Base-by-base conservation (phyloP, 306 rosid species). In the Benincasa hispida region DNA sequence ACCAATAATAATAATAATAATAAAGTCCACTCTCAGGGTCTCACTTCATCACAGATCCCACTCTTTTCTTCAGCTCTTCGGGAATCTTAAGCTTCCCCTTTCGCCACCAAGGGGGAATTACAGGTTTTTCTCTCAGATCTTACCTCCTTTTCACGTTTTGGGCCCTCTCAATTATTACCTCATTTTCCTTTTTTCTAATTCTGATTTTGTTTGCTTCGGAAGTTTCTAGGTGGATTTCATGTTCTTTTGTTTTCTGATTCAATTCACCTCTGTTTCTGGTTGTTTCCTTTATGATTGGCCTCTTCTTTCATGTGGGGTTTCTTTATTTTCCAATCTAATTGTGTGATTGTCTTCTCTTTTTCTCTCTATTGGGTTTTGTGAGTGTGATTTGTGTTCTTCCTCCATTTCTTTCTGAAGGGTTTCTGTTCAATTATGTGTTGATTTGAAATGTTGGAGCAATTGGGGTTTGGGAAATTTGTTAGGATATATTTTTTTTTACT, bases 81-180 rank as follows among this genome's bases (percentile, higher is more conserved):
- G 45, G 76, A 72, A 27, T 72, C 57, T 72, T 45, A 27, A 45
- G 58, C 75, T 69, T 41, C 75, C 75, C 73, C 51, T 39, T 66
- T 66, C 51, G 53, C 50, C 51, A 41, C 74, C 51, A 2, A 21
- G n/a, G 75, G 54, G 54, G 75, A 42, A 70, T 70, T 70, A 7
- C 76, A 66, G 81, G 81, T 67, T 9, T 39, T n/a, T 54, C 76
- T 67, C 57, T 67, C 76, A 67, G 76, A 78, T 78, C 81, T 67
- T 47, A n/a, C 8, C 50, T 1, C 79, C 22, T 37, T 58, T 54
- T 58, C 3, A 32, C 73, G 61, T 17, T 34, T 22, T 51, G 45
- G 61, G 50, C 65, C 45, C 32, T 74, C 63, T 21, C 48, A 37
- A 66, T 66, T 37, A 37, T 66, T 39, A 42, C 73, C 41, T 54